phyloP scores from a whole-genome alignment of 2,329 filamentous ascomycete genomes.

The Ustulina deusta region DNA sequence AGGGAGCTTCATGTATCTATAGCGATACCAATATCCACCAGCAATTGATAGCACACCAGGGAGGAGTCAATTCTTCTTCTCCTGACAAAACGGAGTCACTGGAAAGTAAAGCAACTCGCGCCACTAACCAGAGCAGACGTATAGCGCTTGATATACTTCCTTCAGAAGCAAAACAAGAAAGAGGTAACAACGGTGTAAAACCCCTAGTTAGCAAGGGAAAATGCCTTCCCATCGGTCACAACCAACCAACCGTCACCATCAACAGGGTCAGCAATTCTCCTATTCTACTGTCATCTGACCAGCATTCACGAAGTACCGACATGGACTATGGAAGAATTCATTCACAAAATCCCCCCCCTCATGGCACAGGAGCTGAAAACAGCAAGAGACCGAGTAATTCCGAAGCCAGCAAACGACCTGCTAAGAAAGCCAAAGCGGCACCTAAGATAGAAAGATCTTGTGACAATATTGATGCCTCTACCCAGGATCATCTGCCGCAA shows the following conservation, averaged over 20 bases:
- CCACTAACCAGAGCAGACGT: background rate
- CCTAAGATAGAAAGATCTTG: background rate
- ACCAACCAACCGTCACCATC: background rate
- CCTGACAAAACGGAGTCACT: background rate
- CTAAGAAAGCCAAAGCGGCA: background rate
- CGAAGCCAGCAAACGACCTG: background rate
- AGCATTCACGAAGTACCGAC: background rate
- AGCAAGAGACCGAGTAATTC: background rate
- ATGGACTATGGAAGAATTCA: background rate
- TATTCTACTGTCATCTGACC: background rate
- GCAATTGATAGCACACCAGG: background rate
- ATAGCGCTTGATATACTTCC: background rate
- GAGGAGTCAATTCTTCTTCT: background rate
- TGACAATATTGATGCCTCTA: background rate
- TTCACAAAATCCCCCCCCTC: background rate
- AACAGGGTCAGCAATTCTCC: background rate
- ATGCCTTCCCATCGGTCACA: background rate
- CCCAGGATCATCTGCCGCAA: background rate
- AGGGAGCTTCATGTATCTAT: background rate
- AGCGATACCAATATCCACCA: background rate
- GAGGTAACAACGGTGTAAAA: background rate
- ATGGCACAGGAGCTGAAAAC: background rate
- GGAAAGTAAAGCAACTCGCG: background rate
- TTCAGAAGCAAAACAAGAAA: conserved; percentile 11
- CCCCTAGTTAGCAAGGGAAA: conserved; percentile 6